Conservation (phyloP, 2,329 filamentous ascomycete genomes). For the Penicillium fuscoglaucum region DNA sequence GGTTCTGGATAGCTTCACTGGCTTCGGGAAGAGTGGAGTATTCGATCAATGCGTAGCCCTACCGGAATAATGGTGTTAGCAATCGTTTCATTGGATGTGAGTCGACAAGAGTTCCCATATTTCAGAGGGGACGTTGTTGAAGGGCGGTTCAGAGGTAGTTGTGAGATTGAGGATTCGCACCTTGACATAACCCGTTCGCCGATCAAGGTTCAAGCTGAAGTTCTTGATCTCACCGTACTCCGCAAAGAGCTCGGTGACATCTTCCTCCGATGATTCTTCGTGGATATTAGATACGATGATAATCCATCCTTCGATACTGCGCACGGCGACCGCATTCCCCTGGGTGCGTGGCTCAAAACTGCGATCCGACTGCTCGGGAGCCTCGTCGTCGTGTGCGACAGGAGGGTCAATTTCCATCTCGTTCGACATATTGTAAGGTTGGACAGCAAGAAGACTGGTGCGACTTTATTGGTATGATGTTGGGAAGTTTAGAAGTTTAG, state of each 20-base stretch:
- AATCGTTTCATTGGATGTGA: neutral
- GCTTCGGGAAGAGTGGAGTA: conserved; percentile 65
- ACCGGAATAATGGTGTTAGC: conserved; percentile 15
- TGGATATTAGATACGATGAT: conserved; percentile 69
- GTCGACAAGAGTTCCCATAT: neutral
- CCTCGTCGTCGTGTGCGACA: conserved; percentile 38
- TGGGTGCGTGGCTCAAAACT: conserved; percentile 46
- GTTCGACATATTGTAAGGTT: conserved; percentile 39
- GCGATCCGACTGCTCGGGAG: conserved; percentile 32
- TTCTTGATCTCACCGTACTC: conserved; percentile 69
- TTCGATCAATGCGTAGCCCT: conserved; percentile 68
- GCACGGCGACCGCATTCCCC: conserved; percentile 56
- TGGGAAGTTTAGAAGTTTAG: conserved; percentile 23
- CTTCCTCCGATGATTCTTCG: conserved; percentile 67
- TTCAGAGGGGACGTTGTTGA: neutral
- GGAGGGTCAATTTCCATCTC: conserved; percentile 50
- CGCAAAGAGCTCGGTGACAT: conserved; percentile 64
- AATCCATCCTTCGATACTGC: conserved; percentile 70
- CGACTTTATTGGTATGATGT: conserved; percentile 54
- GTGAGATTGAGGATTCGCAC: conserved; percentile 39
- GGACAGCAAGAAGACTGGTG: conserved; percentile 50
- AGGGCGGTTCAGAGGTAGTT: neutral
- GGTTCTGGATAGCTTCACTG: conserved; percentile 61
- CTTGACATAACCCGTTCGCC: conserved; percentile 68
- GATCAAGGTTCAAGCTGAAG: conserved; percentile 64